A percentile compares a stretch with the other conserved stretches of the same genome.
Conservation (phyloP, 2,329 filamentous ascomycete genomes). For the Neonectria coccinea region DNA sequence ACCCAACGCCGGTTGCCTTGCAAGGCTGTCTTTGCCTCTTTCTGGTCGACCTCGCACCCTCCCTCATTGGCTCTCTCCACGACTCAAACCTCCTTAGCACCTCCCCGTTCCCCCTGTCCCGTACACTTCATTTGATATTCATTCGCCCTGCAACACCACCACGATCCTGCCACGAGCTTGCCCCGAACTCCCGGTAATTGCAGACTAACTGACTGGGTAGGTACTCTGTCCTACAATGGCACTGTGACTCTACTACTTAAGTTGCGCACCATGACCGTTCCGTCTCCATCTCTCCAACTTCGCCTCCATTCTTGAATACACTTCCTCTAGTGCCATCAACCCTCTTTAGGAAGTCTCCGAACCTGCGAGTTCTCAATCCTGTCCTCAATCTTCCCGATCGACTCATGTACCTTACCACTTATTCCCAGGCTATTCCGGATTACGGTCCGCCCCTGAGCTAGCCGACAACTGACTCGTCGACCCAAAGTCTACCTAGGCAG, state of each 20-base stretch:
- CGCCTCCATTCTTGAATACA: neutral
- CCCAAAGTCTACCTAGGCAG: neutral
- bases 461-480: neutral
- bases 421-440: no score
- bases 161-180: neutral
- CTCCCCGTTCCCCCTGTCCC: neutral
- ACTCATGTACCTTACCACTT: neutral
- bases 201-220: neutral
- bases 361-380: neutral
- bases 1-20: neutral
- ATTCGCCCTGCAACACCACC: neutral
- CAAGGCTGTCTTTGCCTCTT: neutral
- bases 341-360: neutral
- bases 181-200: neutral
- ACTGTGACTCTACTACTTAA: no score
- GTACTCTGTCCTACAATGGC: neutral
- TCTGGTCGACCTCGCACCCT: neutral
- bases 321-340: neutral
- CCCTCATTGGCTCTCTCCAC: neutral
- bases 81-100: neutral
- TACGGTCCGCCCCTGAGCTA: neutral
- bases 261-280: neutral
- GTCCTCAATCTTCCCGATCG: neutral
- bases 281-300: neutral
- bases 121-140: neutral